phyloP scores from a whole-genome alignment of 129 eudicot genomes.

The Artemisia annua region DNA sequence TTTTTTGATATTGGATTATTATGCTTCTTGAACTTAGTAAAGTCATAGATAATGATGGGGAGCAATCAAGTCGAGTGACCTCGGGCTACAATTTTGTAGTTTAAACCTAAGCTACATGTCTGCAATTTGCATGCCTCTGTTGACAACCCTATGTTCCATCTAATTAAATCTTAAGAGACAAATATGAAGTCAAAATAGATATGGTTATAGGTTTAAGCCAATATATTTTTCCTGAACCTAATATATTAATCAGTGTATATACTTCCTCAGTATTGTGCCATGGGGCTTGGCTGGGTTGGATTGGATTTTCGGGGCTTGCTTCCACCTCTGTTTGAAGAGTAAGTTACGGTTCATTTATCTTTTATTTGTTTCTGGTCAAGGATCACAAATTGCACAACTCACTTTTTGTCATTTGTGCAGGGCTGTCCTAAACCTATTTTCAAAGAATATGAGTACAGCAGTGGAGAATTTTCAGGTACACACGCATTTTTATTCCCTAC shows the following conservation, averaged over 20 bases:
- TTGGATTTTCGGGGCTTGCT: conserved; percentile 95
- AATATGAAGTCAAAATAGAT: conserved; percentile 7
- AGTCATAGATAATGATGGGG: background rate
- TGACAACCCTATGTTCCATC: background rate
- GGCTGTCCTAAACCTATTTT: conserved; percentile 88
- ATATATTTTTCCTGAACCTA: background rate
- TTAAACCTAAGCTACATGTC: background rate
- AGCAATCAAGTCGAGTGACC: background rate
- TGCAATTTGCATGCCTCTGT: background rate
- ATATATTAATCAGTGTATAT: conserved; percentile 23
- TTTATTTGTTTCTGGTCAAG: conserved; percentile 2
- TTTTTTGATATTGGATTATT: conserved; percentile 4
- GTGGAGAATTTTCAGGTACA: conserved; percentile 95
- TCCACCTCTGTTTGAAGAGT: conserved; percentile 99
- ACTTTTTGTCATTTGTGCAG: conserved; percentile 39
- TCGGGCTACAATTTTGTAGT: background rate
- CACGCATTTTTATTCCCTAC: background rate
- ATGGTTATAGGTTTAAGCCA: background rate
- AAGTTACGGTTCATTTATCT: conserved; percentile 7
- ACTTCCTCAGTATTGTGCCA: conserved; percentile 80
- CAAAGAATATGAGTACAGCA: conserved; percentile 84
- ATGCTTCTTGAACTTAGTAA: background rate
- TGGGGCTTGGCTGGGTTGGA: conserved; percentile 99
- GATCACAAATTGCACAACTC: conserved; percentile 9
- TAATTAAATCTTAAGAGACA: background rate